Evolutionary conservation across 192 early-diverging fungal genomes (phyloP), one percentile per base, ranked within the genome.

Genomic region (Linnemannia elongata): DNA sequence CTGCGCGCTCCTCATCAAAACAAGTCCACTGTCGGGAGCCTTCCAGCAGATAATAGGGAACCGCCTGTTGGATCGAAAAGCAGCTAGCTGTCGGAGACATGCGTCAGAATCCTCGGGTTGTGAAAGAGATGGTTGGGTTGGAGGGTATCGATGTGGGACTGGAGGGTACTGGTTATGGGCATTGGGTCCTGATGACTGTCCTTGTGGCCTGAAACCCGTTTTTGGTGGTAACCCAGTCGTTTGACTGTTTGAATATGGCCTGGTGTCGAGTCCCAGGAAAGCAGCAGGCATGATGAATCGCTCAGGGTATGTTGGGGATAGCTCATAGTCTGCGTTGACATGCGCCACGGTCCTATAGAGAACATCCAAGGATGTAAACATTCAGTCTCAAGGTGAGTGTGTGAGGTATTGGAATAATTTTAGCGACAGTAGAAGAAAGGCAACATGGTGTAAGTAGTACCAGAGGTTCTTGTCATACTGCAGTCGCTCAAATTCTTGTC

Each of bases 11-110:
- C 89, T 66, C 89, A 90, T 83, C 17, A 90, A 71, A 22, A 90
- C 79, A 45, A 86, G 74, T 4, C 85, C 79, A 0, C 72, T 45
- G 38, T 77, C 83, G 13, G 83, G 83, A 57, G 78, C 69, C 45
- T 82, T 90, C 89, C 89, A 90, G 70, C 83, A 86, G 35, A 90
- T 70, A 38, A 90, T 42, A 13, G 89, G 89, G 63, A 90, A 90
- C 2, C 89, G 83, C 18, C 57, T 78, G 55, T 78, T 84, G 17
- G 82, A 80, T 17, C 89, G 83, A 68, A 88, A 90, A 36, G 60
- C 77, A 6, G 49, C 69, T 6, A 90, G 77, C 41, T 88, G 83
- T 30, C 57, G 69, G 6, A 90, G 76, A 69, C 79, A 88, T 6
- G 69, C 69, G 33, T 41, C 70, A 0, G 74, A 20, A n/a, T 52